Conservation (phyloP, 2,329 filamentous ascomycete species). For the Sphaerulina vaccinii region DNA sequence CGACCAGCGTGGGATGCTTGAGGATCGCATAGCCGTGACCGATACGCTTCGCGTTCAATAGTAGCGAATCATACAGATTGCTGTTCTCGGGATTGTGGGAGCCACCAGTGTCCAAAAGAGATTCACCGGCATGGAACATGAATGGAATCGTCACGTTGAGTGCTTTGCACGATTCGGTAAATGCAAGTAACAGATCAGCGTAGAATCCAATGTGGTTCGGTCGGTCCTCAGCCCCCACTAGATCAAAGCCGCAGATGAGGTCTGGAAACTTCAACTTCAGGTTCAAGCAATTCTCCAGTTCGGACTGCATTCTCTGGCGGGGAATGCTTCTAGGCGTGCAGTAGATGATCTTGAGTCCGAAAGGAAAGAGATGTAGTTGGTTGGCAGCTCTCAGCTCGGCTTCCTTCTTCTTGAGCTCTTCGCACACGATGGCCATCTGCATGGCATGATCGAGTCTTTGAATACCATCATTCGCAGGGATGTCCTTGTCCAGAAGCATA, state of each 20-base stretch:
- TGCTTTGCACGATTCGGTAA: constrained; percentile 53
- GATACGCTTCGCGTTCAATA: constrained; percentile 66
- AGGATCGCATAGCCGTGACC: constrained; percentile 71
- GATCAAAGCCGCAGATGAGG: constrained; percentile 68
- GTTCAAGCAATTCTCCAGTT: constrained; percentile 61
- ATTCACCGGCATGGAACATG: constrained; percentile 75
- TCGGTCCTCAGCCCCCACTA: constrained; percentile 66
- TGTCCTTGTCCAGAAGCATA: constrained; percentile 66
- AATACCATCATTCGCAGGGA: constrained; percentile 59
- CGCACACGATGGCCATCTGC: constrained; percentile 61
- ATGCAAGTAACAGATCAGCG: constrained; percentile 59
- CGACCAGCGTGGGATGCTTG: constrained; percentile 65
- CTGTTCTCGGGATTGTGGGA: constrained; percentile 57
- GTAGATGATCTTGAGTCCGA: constrained; percentile 69
- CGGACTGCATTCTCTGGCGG: constrained; percentile 47
- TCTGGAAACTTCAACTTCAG: constrained; percentile 61
- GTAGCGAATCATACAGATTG: constrained; percentile 67
- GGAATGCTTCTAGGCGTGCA: constrained; percentile 65
- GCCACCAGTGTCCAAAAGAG: constrained; percentile 61
- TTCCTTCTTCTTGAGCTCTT: constrained; percentile 54
- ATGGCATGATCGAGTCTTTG: constrained; percentile 53
- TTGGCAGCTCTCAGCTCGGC: constrained; percentile 40
- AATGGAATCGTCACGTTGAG: constrained; percentile 63
- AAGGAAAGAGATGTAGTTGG: constrained; percentile 51
- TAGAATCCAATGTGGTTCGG: constrained; percentile 59